Base-by-base conservation (phyloP, 495 filamentous ascomycete species). In the Aspergillus egyptiacus region DNA sequence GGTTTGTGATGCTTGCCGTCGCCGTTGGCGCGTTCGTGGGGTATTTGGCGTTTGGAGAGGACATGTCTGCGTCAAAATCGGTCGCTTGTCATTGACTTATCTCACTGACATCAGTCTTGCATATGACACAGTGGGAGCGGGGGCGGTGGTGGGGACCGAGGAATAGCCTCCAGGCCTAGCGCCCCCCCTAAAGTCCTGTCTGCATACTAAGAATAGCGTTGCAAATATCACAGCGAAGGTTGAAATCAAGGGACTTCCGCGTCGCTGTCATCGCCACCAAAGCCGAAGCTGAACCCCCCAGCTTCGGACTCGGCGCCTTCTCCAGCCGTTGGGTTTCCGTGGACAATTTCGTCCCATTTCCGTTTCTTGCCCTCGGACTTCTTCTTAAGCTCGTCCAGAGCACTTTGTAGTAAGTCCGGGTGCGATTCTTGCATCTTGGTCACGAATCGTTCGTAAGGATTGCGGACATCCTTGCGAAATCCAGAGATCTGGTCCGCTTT, bases 71-170 rank as follows among this genome's bases (percentile, higher is more conserved):
- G 33, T 78, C 78, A 24, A 97, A 95, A 77, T 82, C 86, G 32
- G 85, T 88, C 44, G 91, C 93, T 39, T 98, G 93, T 67, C 93
- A 98, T 72, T 97, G 47, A n/a, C n/a, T n/a, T n/a, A n/a, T n/a
- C n/a, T n/a, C n/a, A n/a, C n/a, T n/a, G n/a, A n/a, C n/a, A n/a
- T n/a, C n/a, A n/a, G n/a, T n/a, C n/a, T n/a, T n/a, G n/a, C n/a
- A n/a, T n/a, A n/a, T n/a, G n/a, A n/a, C n/a, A n/a, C n/a, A n/a
- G n/a, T n/a, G n/a, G n/a, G n/a, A n/a, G n/a, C n/a, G n/a, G n/a
- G n/a, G n/a, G n/a, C n/a, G n/a, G n/a, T n/a, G n/a, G n/a, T n/a
- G n/a, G n/a, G n/a, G n/a, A n/a, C n/a, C n/a, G n/a, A n/a, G n/a
- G n/a, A n/a, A n/a, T n/a, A n/a, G n/a, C n/a, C n/a, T n/a, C n/a